phyloP scores from a whole-genome alignment of 345 rosid species.

The Eucalyptus urophylla region DNA sequence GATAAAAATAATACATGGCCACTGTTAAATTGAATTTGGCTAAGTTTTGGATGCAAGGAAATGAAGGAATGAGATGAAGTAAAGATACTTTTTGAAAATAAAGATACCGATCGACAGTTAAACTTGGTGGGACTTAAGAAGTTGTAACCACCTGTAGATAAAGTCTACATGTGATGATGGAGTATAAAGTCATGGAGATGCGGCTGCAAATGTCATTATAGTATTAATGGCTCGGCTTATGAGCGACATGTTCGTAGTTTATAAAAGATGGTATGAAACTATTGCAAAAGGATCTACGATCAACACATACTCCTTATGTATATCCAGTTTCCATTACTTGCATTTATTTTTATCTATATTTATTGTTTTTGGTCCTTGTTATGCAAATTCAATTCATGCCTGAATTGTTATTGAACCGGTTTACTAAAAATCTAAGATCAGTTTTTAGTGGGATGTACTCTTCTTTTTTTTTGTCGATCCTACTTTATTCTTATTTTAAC shows the following conservation, averaged over 20 bases:
- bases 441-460: not conserved
- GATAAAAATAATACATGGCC: not conserved
- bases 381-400: not conserved
- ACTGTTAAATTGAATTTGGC: not conserved
- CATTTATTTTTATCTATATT: not conserved
- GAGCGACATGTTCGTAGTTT: not conserved
- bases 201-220: not conserved
- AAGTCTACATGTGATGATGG: not conserved
- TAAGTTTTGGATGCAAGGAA: not conserved
- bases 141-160: not conserved
- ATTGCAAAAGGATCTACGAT: not conserved
- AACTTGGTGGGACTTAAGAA: not conserved
- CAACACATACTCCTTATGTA: not conserved
- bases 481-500: no score
- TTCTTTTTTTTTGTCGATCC: fast-evolving
- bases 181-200: not conserved
- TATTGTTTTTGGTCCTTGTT: not conserved
- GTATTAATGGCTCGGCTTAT: not conserved
- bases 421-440: not conserved
- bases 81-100: not conserved
- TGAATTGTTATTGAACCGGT: not conserved
- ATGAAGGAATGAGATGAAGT: not conserved
- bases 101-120: not conserved
- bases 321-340: not conserved
- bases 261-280: not conserved